These are phyloP conservation scores for Massarina eburnea DNA, from an alignment of 2,329 filamentous ascomycete species.

Conservation along the genomic window DNA sequence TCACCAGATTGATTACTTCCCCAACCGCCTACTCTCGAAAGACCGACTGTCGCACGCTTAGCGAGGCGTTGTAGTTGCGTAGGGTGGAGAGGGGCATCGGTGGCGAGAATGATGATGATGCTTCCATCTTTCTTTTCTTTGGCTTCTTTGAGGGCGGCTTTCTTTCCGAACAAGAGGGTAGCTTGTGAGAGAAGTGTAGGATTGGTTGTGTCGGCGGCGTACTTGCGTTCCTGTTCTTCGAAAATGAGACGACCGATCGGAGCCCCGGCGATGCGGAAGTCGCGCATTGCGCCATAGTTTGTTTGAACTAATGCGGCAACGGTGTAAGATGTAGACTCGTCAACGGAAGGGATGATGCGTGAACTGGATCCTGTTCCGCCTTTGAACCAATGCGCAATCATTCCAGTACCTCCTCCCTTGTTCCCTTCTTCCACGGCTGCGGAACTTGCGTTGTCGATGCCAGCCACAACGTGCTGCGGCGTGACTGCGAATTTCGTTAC, in stretches of 20 bases:
- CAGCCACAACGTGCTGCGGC: conserved; percentile 55
- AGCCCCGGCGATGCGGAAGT: conserved; percentile 62
- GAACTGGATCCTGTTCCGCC: conserved; percentile 66
- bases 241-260: conserved; percentile 62
- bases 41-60: conserved; percentile 62
- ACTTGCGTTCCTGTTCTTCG: conserved; percentile 48
- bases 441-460: conserved; percentile 55
- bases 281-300: conserved; percentile 62
- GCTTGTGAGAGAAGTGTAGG: conserved; percentile 31
- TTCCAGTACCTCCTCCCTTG: conserved; percentile 67
- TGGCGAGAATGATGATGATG: conserved; percentile 64
- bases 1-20: conserved; percentile 66
- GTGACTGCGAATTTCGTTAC: conserved; percentile 58
- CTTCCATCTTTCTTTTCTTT: conserved; percentile 63
- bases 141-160: conserved; percentile 13
- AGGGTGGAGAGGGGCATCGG: conserved; percentile 62
- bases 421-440: conserved; percentile 63
- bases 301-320: conserved; percentile 65
- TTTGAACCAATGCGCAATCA: conserved; percentile 68
- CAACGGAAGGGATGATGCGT: conserved; percentile 49
- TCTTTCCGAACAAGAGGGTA: conserved; percentile 28
- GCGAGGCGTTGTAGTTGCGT: conserved; percentile 60
- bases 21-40: conserved; percentile 62
- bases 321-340: conserved; percentile 51
- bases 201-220: conserved; percentile 27